These are phyloP conservation scores for Hypholoma fasciculare DNA, from an alignment of 768 basidiomycete species.

Conservation along the genomic window DNA sequence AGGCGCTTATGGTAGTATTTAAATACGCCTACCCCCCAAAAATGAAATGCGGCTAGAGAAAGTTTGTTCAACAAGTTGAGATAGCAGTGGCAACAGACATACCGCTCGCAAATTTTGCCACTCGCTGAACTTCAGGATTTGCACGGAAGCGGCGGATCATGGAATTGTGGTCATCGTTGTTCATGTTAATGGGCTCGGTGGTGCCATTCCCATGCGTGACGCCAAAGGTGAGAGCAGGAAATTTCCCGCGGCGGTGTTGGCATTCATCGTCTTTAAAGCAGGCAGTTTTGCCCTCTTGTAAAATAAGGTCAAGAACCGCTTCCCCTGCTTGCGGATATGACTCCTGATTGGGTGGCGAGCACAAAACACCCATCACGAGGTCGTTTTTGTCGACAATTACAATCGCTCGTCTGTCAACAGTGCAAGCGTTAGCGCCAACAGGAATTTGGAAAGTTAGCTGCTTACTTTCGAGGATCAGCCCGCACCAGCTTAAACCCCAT, in stretches of 20 bases:
- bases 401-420: not conserved
- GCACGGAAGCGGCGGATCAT: not conserved
- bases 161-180: not conserved
- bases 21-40: not conserved
- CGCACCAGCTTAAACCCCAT: not conserved
- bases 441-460: not conserved
- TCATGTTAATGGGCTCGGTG: not conserved
- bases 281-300: not conserved
- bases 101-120: slow-evolving; percentile 2
- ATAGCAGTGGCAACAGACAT: not conserved
- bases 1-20: not conserved
- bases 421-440: not conserved
- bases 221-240: slow-evolving; percentile 4
- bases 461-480: not conserved
- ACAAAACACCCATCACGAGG: not conserved
- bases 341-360: not conserved
- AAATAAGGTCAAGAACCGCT: not conserved
- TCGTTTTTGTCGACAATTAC: not conserved
- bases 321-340: not conserved
- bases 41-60: not conserved
- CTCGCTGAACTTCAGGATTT: not conserved
- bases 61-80: not conserved
- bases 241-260: not conserved
- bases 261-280: not conserved
- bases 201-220: slow-evolving; percentile 3